These are phyloP conservation scores for Blastocystis sp. DNA, from an alignment of 352 stramenopile species.

Conservation along the genomic window DNA sequence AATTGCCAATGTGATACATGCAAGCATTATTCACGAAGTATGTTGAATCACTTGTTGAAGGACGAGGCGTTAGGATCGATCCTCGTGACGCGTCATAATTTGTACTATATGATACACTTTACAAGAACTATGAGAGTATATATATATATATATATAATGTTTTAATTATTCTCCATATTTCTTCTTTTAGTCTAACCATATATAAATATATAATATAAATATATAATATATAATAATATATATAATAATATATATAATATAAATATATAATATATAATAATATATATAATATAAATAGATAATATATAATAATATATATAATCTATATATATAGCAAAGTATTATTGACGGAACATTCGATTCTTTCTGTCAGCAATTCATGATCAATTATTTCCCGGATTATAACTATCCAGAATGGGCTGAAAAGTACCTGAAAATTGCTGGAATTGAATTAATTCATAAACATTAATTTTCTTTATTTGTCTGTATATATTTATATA, in stretches of 20 bases:
- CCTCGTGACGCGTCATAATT: constrained; percentile 59
- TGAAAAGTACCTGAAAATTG: constrained; percentile 51
- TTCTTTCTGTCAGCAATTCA: constrained; percentile 55
- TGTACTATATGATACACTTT: constrained; percentile 59
- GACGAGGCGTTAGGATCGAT: constrained; percentile 54
- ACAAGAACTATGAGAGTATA: constrained; percentile 50
- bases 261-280: too few relatives aligned
- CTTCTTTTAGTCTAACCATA: too few relatives aligned
- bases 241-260: too few relatives aligned
- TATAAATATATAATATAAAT: too few relatives aligned
- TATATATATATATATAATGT: neutral
- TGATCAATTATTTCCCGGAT: constrained; percentile 53
- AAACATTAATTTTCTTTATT: too few relatives aligned
- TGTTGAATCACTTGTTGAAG: constrained; percentile 54
- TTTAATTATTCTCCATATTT: too few relatives aligned
- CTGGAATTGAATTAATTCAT: constrained; percentile 46
- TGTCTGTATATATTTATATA: too few relatives aligned
- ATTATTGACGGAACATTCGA: constrained; percentile 56
- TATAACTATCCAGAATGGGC: constrained; percentile 52
- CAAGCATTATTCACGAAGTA: constrained; percentile 53
- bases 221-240: too few relatives aligned
- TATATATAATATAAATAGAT: too few relatives aligned
- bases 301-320: too few relatives aligned
- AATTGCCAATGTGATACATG: constrained; percentile 55
- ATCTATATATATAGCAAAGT: constrained; percentile 43